These are phyloP conservation scores for Yamadazyma diospyri DNA, from an alignment of 1,139 yeast species.

Conservation along the genomic window DNA sequence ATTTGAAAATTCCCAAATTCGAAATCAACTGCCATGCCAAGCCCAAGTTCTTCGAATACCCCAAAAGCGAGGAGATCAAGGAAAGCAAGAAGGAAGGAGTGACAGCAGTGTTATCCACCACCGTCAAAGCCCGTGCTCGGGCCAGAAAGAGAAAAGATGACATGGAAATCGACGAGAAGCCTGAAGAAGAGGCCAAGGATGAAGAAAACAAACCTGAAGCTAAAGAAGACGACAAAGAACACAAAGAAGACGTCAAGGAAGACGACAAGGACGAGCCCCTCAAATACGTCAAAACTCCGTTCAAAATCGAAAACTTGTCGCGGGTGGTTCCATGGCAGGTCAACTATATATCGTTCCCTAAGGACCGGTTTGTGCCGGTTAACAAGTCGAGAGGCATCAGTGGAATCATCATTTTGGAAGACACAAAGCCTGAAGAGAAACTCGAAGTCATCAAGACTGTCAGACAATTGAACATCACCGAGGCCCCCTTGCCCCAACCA, in stretches of 20 bases:
- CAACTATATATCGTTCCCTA: slow-evolving; percentile 73
- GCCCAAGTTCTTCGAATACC: slow-evolving; percentile 79
- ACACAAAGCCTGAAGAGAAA: slow-evolving; percentile 64
- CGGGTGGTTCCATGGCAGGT: slow-evolving; percentile 92
- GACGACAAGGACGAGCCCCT: slow-evolving; percentile 24
- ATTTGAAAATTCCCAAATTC: slow-evolving; percentile 83
- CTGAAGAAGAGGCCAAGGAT: slow-evolving; percentile 29
- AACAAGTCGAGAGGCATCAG: slow-evolving; percentile 74
- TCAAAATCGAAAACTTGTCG: slow-evolving; percentile 70
- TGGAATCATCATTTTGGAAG: slow-evolving; percentile 80
- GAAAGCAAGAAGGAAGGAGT: slow-evolving; percentile 86
- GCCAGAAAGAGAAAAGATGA: slow-evolving; percentile 67
- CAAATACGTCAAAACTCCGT: slow-evolving; percentile 57
- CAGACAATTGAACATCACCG: slow-evolving; percentile 74
- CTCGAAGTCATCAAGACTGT: slow-evolving; percentile 75
- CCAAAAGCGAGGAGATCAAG: slow-evolving; percentile 76
- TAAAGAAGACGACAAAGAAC: slow-evolving; percentile 21
- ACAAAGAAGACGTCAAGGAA: slow-evolving; percentile 13
- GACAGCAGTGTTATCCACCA: slow-evolving; percentile 91
- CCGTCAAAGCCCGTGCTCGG: slow-evolving; percentile 88
- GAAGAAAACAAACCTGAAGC: slow-evolving; percentile 17
- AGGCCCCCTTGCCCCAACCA: slow-evolving; percentile 91
- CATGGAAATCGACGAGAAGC: slow-evolving; percentile 28
- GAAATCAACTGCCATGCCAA: slow-evolving; percentile 79
- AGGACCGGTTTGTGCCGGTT: slow-evolving; percentile 79